phyloP scores from a whole-genome alignment of 805 yeast genomes.

The Barnettozyma sp. region DNA sequence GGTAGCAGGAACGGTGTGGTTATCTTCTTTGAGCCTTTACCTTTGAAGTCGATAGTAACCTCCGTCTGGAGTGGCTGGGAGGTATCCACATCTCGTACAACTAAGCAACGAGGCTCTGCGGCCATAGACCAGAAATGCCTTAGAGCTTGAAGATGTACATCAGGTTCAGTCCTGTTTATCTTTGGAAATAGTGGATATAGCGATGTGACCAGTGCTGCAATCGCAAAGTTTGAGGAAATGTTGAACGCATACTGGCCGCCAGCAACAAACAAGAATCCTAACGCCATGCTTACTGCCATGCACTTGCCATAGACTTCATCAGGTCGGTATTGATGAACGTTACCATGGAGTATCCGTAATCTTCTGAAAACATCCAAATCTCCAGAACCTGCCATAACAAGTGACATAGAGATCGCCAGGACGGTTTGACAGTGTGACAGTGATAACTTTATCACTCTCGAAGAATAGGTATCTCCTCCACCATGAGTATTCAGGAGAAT shows the following conservation, averaged over 20 bases:
- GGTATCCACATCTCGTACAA: constrained; percentile 62
- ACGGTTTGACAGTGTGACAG: constrained; percentile 51
- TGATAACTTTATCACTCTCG: constrained; percentile 46
- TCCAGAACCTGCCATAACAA: constrained; percentile 88
- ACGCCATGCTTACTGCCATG: constrained; percentile 70
- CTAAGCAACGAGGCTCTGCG: constrained; percentile 74
- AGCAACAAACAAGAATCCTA: constrained; percentile 85
- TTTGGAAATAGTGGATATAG: constrained; percentile 70
- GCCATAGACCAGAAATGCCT: constrained; percentile 89
- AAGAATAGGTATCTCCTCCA: constrained; percentile 42
- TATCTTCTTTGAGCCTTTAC: constrained; percentile 31
- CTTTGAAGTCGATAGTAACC: constrained; percentile 28
- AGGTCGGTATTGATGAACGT: constrained; percentile 12
- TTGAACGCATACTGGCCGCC: constrained; percentile 87
- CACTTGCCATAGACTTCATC: constrained; percentile 56
- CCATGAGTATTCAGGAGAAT: constrained; percentile 8
- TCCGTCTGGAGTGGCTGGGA: constrained; percentile 46
- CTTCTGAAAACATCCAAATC: constrained; percentile 74
- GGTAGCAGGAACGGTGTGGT: constrained; percentile 69
- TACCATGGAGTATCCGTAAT: constrained; percentile 60
- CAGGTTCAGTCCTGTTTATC: constrained; percentile 33
- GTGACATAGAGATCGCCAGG: constrained; percentile 55
- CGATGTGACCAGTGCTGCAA: constrained; percentile 65
- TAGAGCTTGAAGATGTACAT: constrained; percentile 73
- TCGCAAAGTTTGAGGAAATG: constrained; percentile 47